phyloP scores from a whole-genome alignment of 2,329 filamentous ascomycete species.

The Fusarium sp. region DNA sequence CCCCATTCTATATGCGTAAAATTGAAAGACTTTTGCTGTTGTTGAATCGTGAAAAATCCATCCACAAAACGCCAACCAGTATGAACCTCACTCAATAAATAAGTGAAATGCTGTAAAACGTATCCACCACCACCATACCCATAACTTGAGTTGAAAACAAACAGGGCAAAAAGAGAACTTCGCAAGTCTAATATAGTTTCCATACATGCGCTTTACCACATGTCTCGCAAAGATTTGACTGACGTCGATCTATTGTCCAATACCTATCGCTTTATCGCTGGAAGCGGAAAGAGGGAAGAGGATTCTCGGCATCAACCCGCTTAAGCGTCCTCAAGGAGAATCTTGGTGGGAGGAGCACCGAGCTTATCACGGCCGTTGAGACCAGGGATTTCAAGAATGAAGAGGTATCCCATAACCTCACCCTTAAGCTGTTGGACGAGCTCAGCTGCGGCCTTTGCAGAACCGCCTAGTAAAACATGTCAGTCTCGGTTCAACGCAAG shows the following conservation, averaged over 20 bases:
- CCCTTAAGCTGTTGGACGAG: slow-evolving; percentile 89
- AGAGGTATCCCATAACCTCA: slow-evolving; percentile 87
- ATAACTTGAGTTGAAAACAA: slow-evolving; percentile 31
- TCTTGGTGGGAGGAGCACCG: slow-evolving; percentile 79
- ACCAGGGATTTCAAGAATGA: slow-evolving; percentile 95
- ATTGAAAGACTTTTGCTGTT: slow-evolving; percentile 44
- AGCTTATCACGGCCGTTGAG: slow-evolving; percentile 93
- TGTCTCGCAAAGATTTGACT: slow-evolving; percentile 26
- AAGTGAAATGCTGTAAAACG: slow-evolving; percentile 31
- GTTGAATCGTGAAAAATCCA: slow-evolving; percentile 35
- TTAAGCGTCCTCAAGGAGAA: slow-evolving; percentile 72
- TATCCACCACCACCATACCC: slow-evolving; percentile 24
- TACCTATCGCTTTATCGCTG: slow-evolving; percentile 29
- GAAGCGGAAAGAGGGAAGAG: slow-evolving; percentile 31
- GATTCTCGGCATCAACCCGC: slow-evolving; percentile 15
- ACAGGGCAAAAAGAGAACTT: slow-evolving; percentile 26
- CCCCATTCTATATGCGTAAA: slow-evolving; percentile 45
- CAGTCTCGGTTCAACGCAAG: slow-evolving; percentile 18
- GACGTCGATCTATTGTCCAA: slow-evolving; percentile 25
- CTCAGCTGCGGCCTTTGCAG: slow-evolving; percentile 85
- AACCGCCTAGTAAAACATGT: slow-evolving; percentile 74
- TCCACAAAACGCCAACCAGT: slow-evolving; percentile 46
- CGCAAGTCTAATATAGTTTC: slow-evolving; percentile 32
- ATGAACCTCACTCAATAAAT: slow-evolving; percentile 37
- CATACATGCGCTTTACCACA: slow-evolving; percentile 19